Evolutionary conservation across 164 flowering plant species (phyloP), one percentile per base, ranked within the genome.

Genomic region (Vitis cinerea): DNA sequence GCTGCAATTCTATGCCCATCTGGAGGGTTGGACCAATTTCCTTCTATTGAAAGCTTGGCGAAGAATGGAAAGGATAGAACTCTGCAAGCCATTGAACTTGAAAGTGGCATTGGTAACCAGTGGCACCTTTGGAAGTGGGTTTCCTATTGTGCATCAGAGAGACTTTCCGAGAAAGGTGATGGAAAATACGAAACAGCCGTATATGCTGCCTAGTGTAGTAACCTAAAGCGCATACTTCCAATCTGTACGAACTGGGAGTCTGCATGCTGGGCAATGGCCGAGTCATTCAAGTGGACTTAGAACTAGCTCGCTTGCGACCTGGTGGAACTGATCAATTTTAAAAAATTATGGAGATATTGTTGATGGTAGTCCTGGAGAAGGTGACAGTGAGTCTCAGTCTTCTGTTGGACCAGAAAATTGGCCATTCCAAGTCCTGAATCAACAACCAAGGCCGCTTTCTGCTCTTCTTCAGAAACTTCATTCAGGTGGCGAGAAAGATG

Each of bases 211-310:
- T 91, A 86, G 14, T 88, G 93, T 72, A 90, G 99, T 80, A 93
- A 95, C 81, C 79, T 91, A 77, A 91, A 88, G 87, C 86, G 93
- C 70, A 73, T 90, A 75, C 90, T 95, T 74, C 92, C 97, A 51
- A 72, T 90, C 53, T 95, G 99, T 74, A 80, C 81, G 15, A 91
- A 91, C 76, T 95, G 99, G 99, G 99, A 96, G 99, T 83, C 98
- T 63, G 98, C 99, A 52, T 96, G 99, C 82, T 96, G 99, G 99
- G 99, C 97, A 69, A 85, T 96, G 90, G 88, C 92, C 73, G 91
- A 92, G 75, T 91, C 99, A 78, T 86, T 65, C 92, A 87, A 80
- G 89, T 96, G 69, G 98, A 96, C 77, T 68, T 91, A 72, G 93
- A 90, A 77, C 72, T 96, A 65, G 84, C 90, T 27, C 82, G 76